phyloP scores from a whole-genome alignment of 768 basidiomycete genomes.

The Phanerodontia chrysosporium region DNA sequence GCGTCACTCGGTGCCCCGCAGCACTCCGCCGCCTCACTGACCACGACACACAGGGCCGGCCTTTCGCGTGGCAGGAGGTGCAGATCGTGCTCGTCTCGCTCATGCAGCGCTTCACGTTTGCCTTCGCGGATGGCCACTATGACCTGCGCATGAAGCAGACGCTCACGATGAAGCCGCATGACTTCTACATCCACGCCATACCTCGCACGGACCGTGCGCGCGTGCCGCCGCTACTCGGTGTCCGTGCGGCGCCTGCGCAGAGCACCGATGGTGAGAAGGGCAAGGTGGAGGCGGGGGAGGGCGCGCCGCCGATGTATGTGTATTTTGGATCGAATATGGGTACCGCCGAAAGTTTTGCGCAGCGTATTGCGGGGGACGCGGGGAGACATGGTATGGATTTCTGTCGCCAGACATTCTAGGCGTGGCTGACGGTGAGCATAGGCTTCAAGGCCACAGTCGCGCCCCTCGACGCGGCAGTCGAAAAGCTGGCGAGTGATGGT shows the following conservation, averaged over 20 bases:
- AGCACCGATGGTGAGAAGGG: too few relatives aligned
- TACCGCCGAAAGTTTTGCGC: conserved; percentile 44
- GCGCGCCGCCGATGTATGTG: conserved; percentile 28
- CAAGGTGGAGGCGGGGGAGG: too few relatives aligned
- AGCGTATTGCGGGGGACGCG: conserved; percentile 38
- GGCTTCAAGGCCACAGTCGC: conserved; percentile 37
- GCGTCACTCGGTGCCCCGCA: neutral
- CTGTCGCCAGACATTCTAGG: neutral
- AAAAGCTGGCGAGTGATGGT: conserved; percentile 37
- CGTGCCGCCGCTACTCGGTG: too few relatives aligned
- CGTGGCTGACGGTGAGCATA: conserved; percentile 9
- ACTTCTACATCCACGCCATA: conserved; percentile 37
- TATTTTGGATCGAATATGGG: conserved; percentile 45
- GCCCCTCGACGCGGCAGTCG: conserved; percentile 37
- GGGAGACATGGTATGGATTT: conserved; percentile 30
- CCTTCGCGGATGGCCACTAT: conserved; percentile 38
- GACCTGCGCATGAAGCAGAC: conserved; percentile 39
- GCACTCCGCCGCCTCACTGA: neutral
- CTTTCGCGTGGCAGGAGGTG: conserved; percentile 47
- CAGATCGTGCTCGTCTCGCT: conserved; percentile 35
- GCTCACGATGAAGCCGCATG: conserved; percentile 44
- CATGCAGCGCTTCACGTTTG: conserved; percentile 42
- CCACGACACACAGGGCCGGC: conserved; percentile 26
- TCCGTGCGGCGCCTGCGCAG: too few relatives aligned
- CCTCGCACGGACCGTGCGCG: conserved; percentile 2